Base-by-base conservation (phyloP, 768 basidiomycete genomes). In the Cantharellus cinnabarinus region DNA sequence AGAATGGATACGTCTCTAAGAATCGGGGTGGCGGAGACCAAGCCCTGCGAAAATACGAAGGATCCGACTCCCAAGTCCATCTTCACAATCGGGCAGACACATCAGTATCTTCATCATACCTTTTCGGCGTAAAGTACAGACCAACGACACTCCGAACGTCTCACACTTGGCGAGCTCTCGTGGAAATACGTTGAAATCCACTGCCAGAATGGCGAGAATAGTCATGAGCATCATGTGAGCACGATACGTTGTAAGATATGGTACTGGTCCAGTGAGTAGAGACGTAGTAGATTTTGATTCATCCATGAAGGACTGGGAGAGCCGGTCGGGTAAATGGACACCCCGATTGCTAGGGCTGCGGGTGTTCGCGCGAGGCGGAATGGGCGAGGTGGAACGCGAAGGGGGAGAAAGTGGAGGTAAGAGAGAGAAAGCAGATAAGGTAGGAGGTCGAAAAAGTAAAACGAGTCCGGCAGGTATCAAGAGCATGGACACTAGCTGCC, bases 51-150 rank as follows among this genome's bases (percentile, higher is more conserved):
- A 68, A 95, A 98, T 7, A 98, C 89, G 63, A 99, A 98, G 1
- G 93, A 90, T 7, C 95, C 95, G 2, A 97, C 94, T 5, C 95
- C 95, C 7, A 91, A 70, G 66, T 99, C 95, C 95, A 98, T 99
- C 94, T 99, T 5, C 35, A 29, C 5, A 38, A 29, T 29, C 20
- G 1, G 20, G 20, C 20, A 29, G 20, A 29, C 20, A 29, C 20
- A 29, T 29, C 20, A 29, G 20, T 29, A 29, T 29, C 20, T 29
- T 29, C 20, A 1, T 29, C 20, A 29, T 29, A 29, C 20, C 20
- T 29, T 29, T 29, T 29, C 20, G 20, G 20, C 20, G 20, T 1
- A 52, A 38, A 41, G 58, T 53, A 69, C 77, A 60, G 56, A 95
- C 94, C 71, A 99, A 64, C n/a, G 91, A 95, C 1, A 89, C 87